A percentile compares a stretch with the other conserved stretches of the same genome.
phyloP scores from a whole-genome alignment of 768 basidiomycete genomes.

The Trametes villosa region DNA sequence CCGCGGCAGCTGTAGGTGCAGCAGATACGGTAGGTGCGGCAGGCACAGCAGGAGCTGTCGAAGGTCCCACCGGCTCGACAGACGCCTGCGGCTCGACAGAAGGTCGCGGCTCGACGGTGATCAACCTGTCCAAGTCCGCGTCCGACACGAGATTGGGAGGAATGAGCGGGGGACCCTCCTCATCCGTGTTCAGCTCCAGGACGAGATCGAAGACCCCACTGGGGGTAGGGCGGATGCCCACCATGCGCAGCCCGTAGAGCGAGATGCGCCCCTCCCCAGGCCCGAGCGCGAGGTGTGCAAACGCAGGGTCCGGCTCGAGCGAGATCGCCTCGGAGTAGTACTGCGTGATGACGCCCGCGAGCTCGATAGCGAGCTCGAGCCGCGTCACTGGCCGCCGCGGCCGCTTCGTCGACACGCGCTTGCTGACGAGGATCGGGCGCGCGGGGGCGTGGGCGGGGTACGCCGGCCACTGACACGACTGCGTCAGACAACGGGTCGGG shows the following conservation, averaged over 20 bases:
- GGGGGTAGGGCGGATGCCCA: constrained; percentile 12
- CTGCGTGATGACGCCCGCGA: constrained; percentile 6
- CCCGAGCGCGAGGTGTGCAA: constrained; percentile 16
- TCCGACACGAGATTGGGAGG: no score
- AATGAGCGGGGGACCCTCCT: no score
- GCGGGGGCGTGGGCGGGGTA: constrained; percentile 11
- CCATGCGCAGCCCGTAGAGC: constrained; percentile 17
- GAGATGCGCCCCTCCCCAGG: constrained; percentile 11
- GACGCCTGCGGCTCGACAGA: no score
- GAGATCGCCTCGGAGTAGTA: constrained; percentile 11
- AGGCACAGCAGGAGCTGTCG: no score
- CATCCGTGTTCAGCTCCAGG: constrained; percentile 2
- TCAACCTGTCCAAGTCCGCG: no score
- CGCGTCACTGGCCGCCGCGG: constrained; percentile 9
- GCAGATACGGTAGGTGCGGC: no score
- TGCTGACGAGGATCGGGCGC: constrained; percentile 2
- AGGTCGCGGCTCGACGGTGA: no score
- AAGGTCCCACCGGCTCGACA: no score
- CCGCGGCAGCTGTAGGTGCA: no score
- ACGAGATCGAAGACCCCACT: constrained; percentile 11
- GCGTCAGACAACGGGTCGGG: neutral
- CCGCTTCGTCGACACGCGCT: neutral
- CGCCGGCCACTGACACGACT: constrained; percentile 11
- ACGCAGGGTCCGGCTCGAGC: constrained; percentile 12
- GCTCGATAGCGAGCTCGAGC: constrained; percentile 9